Conservation (phyloP, 2,329 filamentous ascomycete genomes). For the Aureobasidium mangrovei region DNA sequence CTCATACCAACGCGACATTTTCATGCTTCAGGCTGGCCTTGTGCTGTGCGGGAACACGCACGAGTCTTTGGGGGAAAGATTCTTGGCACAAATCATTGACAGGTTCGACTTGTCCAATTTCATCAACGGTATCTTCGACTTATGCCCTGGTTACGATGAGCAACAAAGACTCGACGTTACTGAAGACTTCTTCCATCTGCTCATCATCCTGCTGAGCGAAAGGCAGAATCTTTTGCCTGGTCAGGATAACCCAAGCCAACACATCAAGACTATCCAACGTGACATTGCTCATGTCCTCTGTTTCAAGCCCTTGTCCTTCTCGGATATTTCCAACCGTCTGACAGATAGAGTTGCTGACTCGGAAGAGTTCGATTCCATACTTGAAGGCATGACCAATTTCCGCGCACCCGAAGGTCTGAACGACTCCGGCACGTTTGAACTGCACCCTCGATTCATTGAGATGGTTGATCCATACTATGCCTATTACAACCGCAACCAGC, state of each 20-base stretch:
- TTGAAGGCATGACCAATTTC: conserved; percentile 82
- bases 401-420: conserved; percentile 83
- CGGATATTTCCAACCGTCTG: conserved; percentile 76
- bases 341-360: conserved; percentile 85
- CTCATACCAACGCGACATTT: conserved; percentile 88
- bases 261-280: conserved; percentile 56
- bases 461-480: conserved; percentile 92
- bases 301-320: conserved; percentile 93
- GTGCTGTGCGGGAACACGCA: conserved; percentile 76
- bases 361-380: conserved; percentile 74
- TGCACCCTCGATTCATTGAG: conserved; percentile 77
- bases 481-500: conserved; percentile 93
- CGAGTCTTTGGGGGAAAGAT: conserved; percentile 33
- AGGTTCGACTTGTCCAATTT: conserved; percentile 82
- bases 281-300: conserved; percentile 91
- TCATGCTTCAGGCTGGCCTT: conserved; percentile 82
- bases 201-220: conserved; percentile 86
- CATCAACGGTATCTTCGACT: conserved; percentile 74
- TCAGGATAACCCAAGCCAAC: conserved; percentile 54
- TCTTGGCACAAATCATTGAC: conserved; percentile 83
- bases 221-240: conserved; percentile 67
- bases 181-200: conserved; percentile 89
- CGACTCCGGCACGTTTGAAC: conserved; percentile 87
- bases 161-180: conserved; percentile 82
- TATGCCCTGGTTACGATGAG: conserved; percentile 71